These are phyloP conservation scores for Coniochaeta sp. DNA, from an alignment of 2,329 filamentous ascomycete genomes.

Conservation along the genomic window DNA sequence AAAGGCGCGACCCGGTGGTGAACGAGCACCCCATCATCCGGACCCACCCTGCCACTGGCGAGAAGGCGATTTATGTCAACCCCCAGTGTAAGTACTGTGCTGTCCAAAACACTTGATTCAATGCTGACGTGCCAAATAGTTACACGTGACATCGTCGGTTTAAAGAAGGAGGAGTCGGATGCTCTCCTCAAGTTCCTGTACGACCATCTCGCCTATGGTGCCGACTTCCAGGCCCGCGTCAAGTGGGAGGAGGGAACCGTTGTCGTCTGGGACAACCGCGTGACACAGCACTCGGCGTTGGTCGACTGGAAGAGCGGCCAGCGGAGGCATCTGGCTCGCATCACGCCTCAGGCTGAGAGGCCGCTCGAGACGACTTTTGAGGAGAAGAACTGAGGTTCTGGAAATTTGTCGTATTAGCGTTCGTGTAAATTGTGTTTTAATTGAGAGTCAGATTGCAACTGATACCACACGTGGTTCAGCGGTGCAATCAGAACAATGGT, in stretches of 20 bases:
- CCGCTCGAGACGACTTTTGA: constrained; percentile 63
- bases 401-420: neutral
- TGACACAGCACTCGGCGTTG: constrained; percentile 71
- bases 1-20: constrained; percentile 67
- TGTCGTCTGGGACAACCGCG: constrained; percentile 80
- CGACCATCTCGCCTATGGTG: constrained; percentile 64
- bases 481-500: neutral
- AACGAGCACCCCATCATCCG: constrained; percentile 71
- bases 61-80: constrained; percentile 80
- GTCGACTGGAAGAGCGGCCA: constrained; percentile 77
- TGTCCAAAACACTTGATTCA: neutral
- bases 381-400: constrained; percentile 21
- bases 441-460: neutral
- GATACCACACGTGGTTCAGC: neutral
- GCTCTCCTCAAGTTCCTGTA: constrained; percentile 69
- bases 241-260: constrained; percentile 74
- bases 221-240: constrained; percentile 66
- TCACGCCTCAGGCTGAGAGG: constrained; percentile 75
- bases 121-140: constrained; percentile 41
- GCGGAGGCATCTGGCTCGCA: constrained; percentile 69
- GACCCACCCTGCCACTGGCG: constrained; percentile 77
- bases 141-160: constrained; percentile 71
- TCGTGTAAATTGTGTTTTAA: neutral
- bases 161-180: constrained; percentile 83
- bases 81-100: constrained; percentile 58